Conservation (phyloP, 2,329 filamentous ascomycete genomes). For the Volutella citrinella region DNA sequence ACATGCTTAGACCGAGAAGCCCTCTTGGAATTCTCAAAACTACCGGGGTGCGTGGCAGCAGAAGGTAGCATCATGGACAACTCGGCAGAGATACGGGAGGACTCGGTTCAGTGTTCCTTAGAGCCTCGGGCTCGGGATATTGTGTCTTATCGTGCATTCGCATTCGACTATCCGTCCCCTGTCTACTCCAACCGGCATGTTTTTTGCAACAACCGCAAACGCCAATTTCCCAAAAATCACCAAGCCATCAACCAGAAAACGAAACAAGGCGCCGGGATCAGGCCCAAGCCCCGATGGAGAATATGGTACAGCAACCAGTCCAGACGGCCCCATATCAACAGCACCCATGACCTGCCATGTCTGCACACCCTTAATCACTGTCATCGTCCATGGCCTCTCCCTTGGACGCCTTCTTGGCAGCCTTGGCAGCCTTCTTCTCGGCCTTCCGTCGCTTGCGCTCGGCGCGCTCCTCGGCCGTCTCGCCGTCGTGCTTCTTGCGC, state of each 20-base stretch:
- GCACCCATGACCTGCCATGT: conserved; percentile 18
- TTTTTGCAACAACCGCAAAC: background rate
- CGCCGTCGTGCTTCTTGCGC: conserved; percentile 80
- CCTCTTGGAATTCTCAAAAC: too few relatives aligned
- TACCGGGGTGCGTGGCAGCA: too few relatives aligned
- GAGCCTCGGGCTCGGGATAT: too few relatives aligned
- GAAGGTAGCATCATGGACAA: too few relatives aligned
- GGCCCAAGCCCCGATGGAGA: too few relatives aligned
- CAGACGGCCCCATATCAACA: conserved; percentile 20
- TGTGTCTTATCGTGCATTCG: background rate
- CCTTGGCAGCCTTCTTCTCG: conserved; percentile 58
- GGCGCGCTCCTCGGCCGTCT: conserved; percentile 66
- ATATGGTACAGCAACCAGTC: conserved; percentile 28
- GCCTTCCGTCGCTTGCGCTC: conserved; percentile 59
- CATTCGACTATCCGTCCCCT: background rate
- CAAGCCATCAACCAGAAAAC: background rate
- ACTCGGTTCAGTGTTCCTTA: too few relatives aligned
- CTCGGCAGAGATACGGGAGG: too few relatives aligned
- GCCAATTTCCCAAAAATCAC: background rate
- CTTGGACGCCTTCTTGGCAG: conserved; percentile 52
- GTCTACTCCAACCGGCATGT: background rate
- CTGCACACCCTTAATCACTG: conserved; percentile 39
- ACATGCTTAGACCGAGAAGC: too few relatives aligned
- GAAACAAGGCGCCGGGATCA: background rate
- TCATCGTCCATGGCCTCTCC: conserved; percentile 51